phyloP scores from a whole-genome alignment of 257 asterid species.

The Solanum medicagineum region DNA sequence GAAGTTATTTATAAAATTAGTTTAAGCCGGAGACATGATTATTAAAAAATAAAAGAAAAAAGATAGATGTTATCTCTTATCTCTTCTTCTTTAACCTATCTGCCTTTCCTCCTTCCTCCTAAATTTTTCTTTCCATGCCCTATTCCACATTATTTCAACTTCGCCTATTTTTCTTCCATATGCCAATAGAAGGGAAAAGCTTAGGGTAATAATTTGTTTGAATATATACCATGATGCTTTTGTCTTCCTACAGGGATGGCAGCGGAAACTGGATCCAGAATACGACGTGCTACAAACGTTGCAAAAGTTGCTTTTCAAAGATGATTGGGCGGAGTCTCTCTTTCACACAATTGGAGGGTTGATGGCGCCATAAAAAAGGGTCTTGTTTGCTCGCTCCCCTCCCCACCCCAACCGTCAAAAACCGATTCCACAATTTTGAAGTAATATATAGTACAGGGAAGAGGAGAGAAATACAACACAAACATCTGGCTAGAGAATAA shows the following conservation, averaged over 20 bases:
- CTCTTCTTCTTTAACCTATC: not conserved
- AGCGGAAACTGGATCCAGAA: constrained; percentile 80
- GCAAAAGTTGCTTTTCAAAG: constrained; percentile 66
- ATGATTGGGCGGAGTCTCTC: constrained; percentile 62
- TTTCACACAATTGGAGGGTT: constrained; percentile 62
- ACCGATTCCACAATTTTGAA: not conserved
- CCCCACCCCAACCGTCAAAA: not conserved
- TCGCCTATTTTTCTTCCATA: not conserved
- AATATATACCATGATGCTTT: not conserved
- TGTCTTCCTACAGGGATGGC: constrained; percentile 60
- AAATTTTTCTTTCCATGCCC: not conserved
- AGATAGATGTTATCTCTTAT: not conserved
- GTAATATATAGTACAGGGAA: not conserved
- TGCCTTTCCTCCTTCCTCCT: not conserved
- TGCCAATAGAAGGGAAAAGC: not conserved
- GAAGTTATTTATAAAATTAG: not conserved
- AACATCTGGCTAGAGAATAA: not conserved
- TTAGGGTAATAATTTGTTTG: not conserved
- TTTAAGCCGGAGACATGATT: not conserved
- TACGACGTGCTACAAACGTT: constrained; percentile 58
- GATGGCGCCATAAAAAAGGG: constrained; percentile 59
- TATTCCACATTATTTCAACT: not conserved
- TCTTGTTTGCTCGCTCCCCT: not conserved
- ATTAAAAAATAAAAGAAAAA: not conserved
- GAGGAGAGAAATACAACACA: not conserved